Evolutionary conservation across 768 basidiomycete species (phyloP), one percentile per base, ranked within the genome.

Genomic region (Floccularia luteovirens): DNA sequence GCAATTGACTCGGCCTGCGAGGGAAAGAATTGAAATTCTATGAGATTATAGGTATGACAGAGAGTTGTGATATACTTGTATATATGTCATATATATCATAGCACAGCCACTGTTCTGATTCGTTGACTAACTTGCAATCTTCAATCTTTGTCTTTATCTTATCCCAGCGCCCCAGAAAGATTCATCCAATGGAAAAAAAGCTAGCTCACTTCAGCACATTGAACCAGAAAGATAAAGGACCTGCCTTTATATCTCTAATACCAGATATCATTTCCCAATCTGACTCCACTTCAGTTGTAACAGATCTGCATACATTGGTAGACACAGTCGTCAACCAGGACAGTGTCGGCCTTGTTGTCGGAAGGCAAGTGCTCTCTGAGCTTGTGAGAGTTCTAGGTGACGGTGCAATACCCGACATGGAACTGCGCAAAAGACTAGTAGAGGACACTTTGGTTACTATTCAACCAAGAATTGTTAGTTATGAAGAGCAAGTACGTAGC

Each of bases 401-500:
- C 27, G 76, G 75, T 22, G 58, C 54, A 2, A 66, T 84, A 49
- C 62, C 71, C 32, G 63, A 77, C 49, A 52, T 65, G 11, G 78
- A 80, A 7, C 53, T 77, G 12, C 74, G 76, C 50, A 87, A 87
- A 57, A 70, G 71, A 41, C 72, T 93, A 30, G 78, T 96, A 5
- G 71, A 89, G 56, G 79, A 82, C 30, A 82, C 85, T 0, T 69
- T 96, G 24, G 63, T 67, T 14, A 70, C 76, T 23, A 64, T 87
- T 27, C 81, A 90, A 56, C 78, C 85, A 14, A 72, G 88, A 41
- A 74, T 91, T 49, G 90, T 89, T 46, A 91, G 84, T 58, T 94
- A 89, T 52, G 94, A 99, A 57, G 92, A 97, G 61, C 92, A 96
- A 74, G 96, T 91, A 51, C 49, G 77, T 50, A 16, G 19, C 44